Base-by-base conservation (phyloP, 2,329 filamentous ascomycete species). In the Furcasterigmium sp. region DNA sequence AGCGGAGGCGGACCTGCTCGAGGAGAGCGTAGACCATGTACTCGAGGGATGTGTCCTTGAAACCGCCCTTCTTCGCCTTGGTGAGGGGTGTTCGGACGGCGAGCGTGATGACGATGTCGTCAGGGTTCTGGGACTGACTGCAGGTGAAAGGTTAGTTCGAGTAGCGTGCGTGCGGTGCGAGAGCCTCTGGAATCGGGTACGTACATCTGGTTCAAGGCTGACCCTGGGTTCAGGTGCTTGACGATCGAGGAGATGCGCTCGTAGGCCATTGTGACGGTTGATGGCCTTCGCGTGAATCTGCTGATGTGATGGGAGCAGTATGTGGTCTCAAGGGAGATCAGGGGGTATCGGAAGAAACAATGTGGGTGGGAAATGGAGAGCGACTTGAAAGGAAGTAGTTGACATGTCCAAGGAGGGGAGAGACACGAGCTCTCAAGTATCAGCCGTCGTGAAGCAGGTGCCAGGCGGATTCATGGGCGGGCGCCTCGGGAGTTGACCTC, bases 51-150 rank as follows among this genome's bases (percentile, higher is more conserved):
- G 90, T 94, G 64, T 98, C 91, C 74, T 96, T 97, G 75, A 98
- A 86, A 34, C 90, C 89, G 52, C 93, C 91, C 76, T 95, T 96
- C 63, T 76, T 77, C 41, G 80, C 90, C 72, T 96, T 97, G 60
- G 85, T 77, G 49, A 98, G 77, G 1, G 93, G 90, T 21, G 91
- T 96, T 44, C 93, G 87, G 57, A 91, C 74, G 21, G 91, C 91
- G 46, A 94, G 80, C 8, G 93, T 98, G 60, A 97, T 95, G 62
- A 98, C 93, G 43, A 98, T 78, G 72, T 98, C 93, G 63, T 97
- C 91, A 54, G 91, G 81, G 66, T 95, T 94, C 75, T 97, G 91
- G 55, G 87, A 82, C 45, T 87, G 90, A 60, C 90, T 95, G 46
- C 35, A 38, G 14, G 25, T 18, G 45, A 37, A 38, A 19, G n/a